These are phyloP conservation scores for Tetracentron sinense DNA, from an alignment of 164 flowering plant species.

Conservation along the genomic window DNA sequence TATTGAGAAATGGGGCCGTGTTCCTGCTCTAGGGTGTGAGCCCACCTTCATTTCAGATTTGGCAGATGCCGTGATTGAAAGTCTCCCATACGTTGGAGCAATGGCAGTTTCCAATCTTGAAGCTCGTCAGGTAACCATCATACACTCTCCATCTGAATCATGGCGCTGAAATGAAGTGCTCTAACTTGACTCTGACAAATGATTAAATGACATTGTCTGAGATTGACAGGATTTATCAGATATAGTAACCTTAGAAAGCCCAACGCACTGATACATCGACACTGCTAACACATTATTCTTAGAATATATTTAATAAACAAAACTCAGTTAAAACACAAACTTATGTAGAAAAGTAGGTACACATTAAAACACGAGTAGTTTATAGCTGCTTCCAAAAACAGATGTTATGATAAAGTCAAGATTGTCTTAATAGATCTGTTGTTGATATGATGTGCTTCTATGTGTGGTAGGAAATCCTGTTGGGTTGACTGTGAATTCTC, in stretches of 20 bases:
- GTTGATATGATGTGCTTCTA: background rate
- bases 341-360: no score
- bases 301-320: no score
- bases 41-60: constrained; percentile 87
- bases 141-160: background rate
- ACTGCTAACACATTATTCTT: no score
- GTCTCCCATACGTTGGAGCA: constrained; percentile 95
- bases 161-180: constrained; percentile 10
- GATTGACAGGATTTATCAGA: background rate
- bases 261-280: background rate
- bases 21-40: constrained; percentile 93
- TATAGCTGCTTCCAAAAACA: no score
- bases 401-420: no score
- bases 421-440: no score
- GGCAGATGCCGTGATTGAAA: constrained; percentile 98
- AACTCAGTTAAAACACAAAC: no score
- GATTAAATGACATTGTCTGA: background rate
- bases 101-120: constrained; percentile 96
- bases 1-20: constrained; percentile 92
- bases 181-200: background rate
- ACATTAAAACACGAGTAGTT: no score
- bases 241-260: background rate
- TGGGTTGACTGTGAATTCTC: background rate
- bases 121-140: constrained; percentile 74
- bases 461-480: background rate